Percentiles rank a stretch among this genome's conserved stretches.
phyloP scores from a whole-genome alignment of 495 filamentous ascomycete genomes.

The Penicillium nucicola region DNA sequence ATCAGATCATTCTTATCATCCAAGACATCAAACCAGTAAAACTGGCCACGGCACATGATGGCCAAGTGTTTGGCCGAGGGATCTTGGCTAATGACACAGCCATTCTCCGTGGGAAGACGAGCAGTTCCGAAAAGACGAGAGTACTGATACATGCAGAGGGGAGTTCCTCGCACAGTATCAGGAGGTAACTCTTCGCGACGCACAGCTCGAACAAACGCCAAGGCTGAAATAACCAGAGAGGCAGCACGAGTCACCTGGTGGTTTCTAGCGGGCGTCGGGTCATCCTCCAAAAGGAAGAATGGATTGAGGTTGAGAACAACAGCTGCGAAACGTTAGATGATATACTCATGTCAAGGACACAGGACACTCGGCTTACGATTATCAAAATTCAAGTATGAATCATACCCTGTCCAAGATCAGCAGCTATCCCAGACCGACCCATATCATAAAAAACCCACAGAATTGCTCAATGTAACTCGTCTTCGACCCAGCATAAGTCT shows the following conservation, averaged over 20 bases:
- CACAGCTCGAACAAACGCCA: slow-evolving; percentile 91
- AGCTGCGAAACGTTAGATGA: slow-evolving; percentile 37
- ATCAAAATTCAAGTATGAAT: slow-evolving; percentile 97
- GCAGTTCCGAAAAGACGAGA: slow-evolving; percentile 94
- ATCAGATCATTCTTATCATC: slow-evolving; percentile 93
- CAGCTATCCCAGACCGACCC: neutral
- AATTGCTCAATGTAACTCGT: slow-evolving; percentile 99
- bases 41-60: slow-evolving; percentile 93
- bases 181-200: slow-evolving; percentile 90
- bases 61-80: slow-evolving; percentile 84
- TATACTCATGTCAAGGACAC: neutral
- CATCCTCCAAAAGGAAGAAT: slow-evolving; percentile 96
- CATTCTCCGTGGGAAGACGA: slow-evolving; percentile 89
- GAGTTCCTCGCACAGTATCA: slow-evolving; percentile 76
- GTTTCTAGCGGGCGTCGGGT: slow-evolving; percentile 92
- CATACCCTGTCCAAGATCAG: slow-evolving; percentile 70
- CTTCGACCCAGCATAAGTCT: slow-evolving; percentile 88
- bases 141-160: slow-evolving; percentile 97
- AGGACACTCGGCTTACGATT: slow-evolving; percentile 56
- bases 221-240: slow-evolving; percentile 82
- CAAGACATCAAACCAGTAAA: slow-evolving; percentile 98
- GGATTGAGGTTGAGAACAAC: slow-evolving; percentile 97
- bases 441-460: slow-evolving; percentile 57
- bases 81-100: slow-evolving; percentile 94
- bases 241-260: slow-evolving; percentile 95